Evolutionary conservation across 1,284 basidiomycete species (phyloP).

Genomic region (Irpex rosettiformis): DNA sequence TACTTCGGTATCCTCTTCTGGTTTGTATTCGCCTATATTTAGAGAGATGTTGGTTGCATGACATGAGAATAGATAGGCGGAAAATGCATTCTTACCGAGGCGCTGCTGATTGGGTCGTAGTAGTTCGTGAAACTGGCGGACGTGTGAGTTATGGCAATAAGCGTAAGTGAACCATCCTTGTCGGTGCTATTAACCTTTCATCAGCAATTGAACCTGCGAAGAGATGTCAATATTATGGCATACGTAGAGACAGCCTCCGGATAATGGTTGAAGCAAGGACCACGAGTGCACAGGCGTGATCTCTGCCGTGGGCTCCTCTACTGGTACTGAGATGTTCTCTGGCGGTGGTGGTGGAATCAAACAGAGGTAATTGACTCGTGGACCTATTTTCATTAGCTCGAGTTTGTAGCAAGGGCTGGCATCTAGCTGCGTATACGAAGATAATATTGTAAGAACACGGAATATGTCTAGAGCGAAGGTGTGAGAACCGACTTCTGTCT

Average conservation of each 20-base stretch:
- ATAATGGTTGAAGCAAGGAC: slow-evolving; percentile 73
- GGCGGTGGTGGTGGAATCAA: slow-evolving; percentile 66
- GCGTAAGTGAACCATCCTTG: slow-evolving; percentile 96
- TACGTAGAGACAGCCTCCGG: slow-evolving; percentile 79
- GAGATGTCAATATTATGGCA: slow-evolving; percentile 28
- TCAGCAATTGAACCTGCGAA: slow-evolving; percentile 14
- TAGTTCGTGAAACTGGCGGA: slow-evolving; percentile 85
- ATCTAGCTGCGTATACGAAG: slow-evolving; percentile 26
- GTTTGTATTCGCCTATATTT: slow-evolving; percentile 58
- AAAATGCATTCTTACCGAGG: slow-evolving; percentile 46
- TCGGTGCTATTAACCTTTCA: slow-evolving; percentile 50
- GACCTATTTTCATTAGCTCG: slow-evolving; percentile 69
- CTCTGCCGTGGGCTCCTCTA: slow-evolving; percentile 54
- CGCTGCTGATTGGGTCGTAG: slow-evolving; percentile 53
- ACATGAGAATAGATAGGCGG: slow-evolving; percentile 19
- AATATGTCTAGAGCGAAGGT: slow-evolving; percentile 7
- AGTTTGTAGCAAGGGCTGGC: slow-evolving; percentile 36
- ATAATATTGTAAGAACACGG: slow-evolving; percentile 11
- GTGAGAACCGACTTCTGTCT: slow-evolving; percentile 24
- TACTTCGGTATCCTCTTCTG: slow-evolving; percentile 79
- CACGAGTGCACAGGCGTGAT: slow-evolving; percentile 69
- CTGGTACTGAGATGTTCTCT: slow-evolving; percentile 35
- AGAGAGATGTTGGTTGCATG: slow-evolving; percentile 12
- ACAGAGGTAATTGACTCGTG: slow-evolving; percentile 66
- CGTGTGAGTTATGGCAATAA: slow-evolving; percentile 88